Base-by-base conservation (phyloP, 2,329 filamentous ascomycete genomes). In the Amesomyces nigricolor region DNA sequence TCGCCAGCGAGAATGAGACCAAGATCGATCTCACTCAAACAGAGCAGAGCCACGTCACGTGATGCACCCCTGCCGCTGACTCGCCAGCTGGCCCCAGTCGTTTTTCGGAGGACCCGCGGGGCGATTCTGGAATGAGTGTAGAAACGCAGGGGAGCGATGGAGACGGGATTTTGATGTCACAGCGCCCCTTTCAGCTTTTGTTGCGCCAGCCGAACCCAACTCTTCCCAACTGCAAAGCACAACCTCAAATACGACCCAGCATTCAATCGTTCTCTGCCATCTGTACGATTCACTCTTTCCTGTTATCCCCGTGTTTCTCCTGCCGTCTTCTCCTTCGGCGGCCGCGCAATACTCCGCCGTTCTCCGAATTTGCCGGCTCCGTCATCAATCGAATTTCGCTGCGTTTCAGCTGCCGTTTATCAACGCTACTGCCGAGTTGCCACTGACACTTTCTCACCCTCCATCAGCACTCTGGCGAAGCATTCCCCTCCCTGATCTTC, bases 121-220 rank as follows among this genome's bases (percentile, higher is more conserved):
- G 56, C 51, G 50, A 32, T 44, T 55, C 48, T 46, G 48, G 42
- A 51, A 49, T 52, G 50, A 30, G 49, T 26, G 22, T 4, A 26
- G 56, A 58, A 58, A 48, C 53, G 55, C 53, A 54, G 53, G 44
- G 57, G 56, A 61, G 61, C 59, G 60, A 26, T 26, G 22, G 22
- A 26, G 22, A 26, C 56, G 54, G 57, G 60, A 50, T 58, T 63
- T 63, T 63, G 63, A 63, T 62, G 62, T 61, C 61, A 63, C 63
- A 55, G 58, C 49, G 51, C 57, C 59, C 57, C 52, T 56, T 57
- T 51, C 19, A 32, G 22, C 22, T 26, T 26, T 26, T 26, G 22
- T 26, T 26, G 22, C 22, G 4, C 22, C 39, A 10, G 48, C 39
- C 45, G 42, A 13, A 22, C 49, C 56, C 53, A 55, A 58, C 55